These are phyloP conservation scores for Diaporthe humulicola DNA, from an alignment of 2,329 filamentous ascomycete genomes.

Conservation along the genomic window DNA sequence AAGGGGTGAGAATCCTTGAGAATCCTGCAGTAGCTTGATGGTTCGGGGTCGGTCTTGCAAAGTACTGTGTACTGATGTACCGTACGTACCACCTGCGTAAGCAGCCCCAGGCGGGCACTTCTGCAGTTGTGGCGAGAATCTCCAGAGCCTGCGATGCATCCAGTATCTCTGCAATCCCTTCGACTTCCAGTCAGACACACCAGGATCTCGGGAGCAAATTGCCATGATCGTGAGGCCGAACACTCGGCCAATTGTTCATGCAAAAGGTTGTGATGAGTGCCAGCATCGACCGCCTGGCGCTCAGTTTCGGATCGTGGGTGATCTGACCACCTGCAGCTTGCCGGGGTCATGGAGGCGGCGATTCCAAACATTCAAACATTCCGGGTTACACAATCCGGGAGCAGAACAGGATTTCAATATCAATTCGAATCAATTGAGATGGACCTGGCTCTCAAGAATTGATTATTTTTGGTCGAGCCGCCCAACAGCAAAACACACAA, in stretches of 20 bases:
- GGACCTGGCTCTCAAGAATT: neutral
- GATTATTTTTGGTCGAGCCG: too few species aligned
- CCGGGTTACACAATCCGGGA: too few species aligned
- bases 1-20: constrained; percentile 12
- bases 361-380: too few species aligned
- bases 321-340: neutral
- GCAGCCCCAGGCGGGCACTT: neutral
- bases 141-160: neutral
- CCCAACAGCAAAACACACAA: neutral
- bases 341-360: too few species aligned
- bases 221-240: neutral
- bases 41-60: neutral
- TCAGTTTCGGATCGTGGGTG: neutral
- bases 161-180: neutral
- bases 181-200: neutral
- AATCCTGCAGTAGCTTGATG: constrained; percentile 2
- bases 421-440: too few species aligned
- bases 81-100: too few species aligned
- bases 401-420: neutral
- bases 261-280: neutral
- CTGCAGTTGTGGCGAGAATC: neutral
- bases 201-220: neutral
- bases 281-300: neutral
- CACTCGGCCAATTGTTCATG: neutral
- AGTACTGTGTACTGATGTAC: neutral